phyloP scores from a whole-genome alignment of 1,284 basidiomycete genomes.

The Limonomyces culmigenus region DNA sequence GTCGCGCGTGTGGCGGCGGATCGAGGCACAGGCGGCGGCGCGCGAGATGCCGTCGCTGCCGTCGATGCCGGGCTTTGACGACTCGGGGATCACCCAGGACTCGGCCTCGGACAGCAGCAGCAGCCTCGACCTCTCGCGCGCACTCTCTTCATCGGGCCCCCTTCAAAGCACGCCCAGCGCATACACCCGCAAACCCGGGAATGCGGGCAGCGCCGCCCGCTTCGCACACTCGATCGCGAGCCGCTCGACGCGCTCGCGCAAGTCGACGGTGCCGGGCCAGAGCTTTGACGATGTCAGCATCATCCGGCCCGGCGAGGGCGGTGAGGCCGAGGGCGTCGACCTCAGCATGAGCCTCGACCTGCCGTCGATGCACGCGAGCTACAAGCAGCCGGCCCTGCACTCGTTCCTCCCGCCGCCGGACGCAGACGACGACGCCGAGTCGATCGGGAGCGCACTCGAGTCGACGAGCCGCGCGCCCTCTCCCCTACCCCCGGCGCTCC shows the following conservation, averaged over 20 bases:
- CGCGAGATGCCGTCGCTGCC: slow-evolving; percentile 64
- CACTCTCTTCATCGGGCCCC: slow-evolving; percentile 18
- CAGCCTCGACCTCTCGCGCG: slow-evolving; percentile 12
- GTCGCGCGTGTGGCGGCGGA: slow-evolving; percentile 63
- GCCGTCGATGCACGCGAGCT: too few species aligned
- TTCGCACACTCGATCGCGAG: slow-evolving; percentile 53
- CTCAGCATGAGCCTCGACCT: too few species aligned
- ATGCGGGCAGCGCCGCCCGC: slow-evolving; percentile 46
- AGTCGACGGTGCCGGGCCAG: not conserved
- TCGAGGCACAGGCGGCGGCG: slow-evolving; percentile 49
- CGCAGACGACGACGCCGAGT: slow-evolving; percentile 22
- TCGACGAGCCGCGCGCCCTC: slow-evolving; percentile 29
- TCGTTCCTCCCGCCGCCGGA: slow-evolving; percentile 24
- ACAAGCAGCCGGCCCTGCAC: too few species aligned
- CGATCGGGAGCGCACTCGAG: slow-evolving; percentile 40
- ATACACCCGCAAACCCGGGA: slow-evolving; percentile 25
- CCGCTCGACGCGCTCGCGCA: slow-evolving; percentile 12
- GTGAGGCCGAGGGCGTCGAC: slow-evolving; percentile 25
- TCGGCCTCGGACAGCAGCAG: slow-evolving; percentile 9
- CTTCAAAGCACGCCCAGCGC: slow-evolving; percentile 49
- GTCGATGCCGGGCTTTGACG: slow-evolving; percentile 50
- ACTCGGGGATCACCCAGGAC: slow-evolving; percentile 21
- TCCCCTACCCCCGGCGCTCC: slow-evolving; percentile 26
- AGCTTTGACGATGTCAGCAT: slow-evolving; percentile 10
- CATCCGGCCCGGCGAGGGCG: slow-evolving; percentile 6